Base-by-base conservation (phyloP, 257 asterid species). In the Dorcoceras hygrometricum region DNA sequence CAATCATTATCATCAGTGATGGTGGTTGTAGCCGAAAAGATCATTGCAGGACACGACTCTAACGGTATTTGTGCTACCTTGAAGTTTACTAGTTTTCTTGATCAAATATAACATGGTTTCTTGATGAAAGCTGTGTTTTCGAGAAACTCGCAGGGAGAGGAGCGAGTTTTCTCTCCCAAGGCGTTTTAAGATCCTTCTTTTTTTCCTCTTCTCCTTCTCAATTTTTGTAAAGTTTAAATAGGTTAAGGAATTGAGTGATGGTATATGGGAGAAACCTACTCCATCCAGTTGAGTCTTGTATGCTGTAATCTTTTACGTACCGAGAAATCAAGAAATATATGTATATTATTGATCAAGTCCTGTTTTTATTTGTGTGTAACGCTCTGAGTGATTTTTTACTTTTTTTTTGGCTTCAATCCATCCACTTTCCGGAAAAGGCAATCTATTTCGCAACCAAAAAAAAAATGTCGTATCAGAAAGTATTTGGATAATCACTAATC, bases 231-330 rank as follows among this genome's bases (percentile, higher is more conserved):
- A 87, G 82, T 76, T 72, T 64, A 74, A 80, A 65, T 80, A 76
- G 77, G 81, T 77, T n/a, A 63, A 77, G 66, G 72, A 56, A 56
- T 51, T 61, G 62, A 71, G 83, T 54, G 79, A 81, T 81, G 90
- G 79, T 63, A 73, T 57, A 8, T 68, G 79, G 88, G 84, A 80
- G 80, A 82, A 77, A 65, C 83, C 82, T 61, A 27, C 62, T 65
- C 77, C 73, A 75, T 78, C 75, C 72, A 69, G 87, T 84, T 79
- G 57, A 68, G 87, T 86, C 81, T 65, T 71, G 75, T 77, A 73
- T 75, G 77, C 58, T 77, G 61, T 74, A 72, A 72, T 56, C 34
- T 76, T 76, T 29, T 39, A 12, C n/a, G n/a, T 75, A 59, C 75
- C 67, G 79, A 75, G 78, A 75, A 75, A 69, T 72, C 59, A 67